phyloP scores from a whole-genome alignment of 768 basidiomycete genomes.

The Multifurca ochricompacta region DNA sequence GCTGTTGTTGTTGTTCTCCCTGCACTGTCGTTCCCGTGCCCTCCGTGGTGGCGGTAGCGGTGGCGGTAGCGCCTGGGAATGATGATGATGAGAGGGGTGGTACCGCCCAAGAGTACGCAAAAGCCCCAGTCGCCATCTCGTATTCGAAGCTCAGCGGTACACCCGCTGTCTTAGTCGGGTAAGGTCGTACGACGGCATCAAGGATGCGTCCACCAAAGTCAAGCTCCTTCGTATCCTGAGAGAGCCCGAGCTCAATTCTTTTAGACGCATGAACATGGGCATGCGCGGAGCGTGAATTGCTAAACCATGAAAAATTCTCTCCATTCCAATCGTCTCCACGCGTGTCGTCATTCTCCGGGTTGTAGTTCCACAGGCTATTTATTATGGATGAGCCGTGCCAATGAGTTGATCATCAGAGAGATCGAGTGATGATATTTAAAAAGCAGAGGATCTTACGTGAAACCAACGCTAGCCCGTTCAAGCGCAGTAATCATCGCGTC shows the following conservation, averaged over 20 bases:
- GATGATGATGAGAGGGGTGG: constrained; percentile 24
- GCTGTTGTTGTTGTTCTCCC: not conserved
- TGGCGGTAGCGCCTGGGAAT: not conserved
- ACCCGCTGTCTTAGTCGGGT: constrained; percentile 85
- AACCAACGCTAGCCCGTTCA: constrained; percentile 69
- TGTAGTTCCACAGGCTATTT: constrained; percentile 97
- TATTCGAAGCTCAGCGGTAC: constrained; percentile 68
- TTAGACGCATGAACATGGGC: constrained; percentile 37
- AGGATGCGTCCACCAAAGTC: constrained; percentile 82
- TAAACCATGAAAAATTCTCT: constrained; percentile 97
- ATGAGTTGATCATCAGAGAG: not conserved
- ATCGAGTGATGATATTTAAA: constrained; percentile 30
- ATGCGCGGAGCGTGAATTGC: constrained; percentile 49
- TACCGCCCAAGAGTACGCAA: constrained; percentile 58
- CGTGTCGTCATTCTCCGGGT: constrained; percentile 73
- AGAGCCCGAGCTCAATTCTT: constrained; percentile 37
- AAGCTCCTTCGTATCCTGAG: constrained; percentile 57
- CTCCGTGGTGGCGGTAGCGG: too few species aligned
- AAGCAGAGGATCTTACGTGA: too few species aligned
- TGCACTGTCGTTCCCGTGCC: too few species aligned
- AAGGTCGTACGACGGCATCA: constrained; percentile 76
- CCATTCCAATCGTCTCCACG: constrained; percentile 90
- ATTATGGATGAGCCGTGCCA: not conserved
- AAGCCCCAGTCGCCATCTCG: constrained; percentile 65
- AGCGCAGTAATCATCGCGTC: constrained; percentile 83